Conservation (phyloP, 2,329 filamentous ascomycete genomes). For the Nigrograna mackinnonii region DNA sequence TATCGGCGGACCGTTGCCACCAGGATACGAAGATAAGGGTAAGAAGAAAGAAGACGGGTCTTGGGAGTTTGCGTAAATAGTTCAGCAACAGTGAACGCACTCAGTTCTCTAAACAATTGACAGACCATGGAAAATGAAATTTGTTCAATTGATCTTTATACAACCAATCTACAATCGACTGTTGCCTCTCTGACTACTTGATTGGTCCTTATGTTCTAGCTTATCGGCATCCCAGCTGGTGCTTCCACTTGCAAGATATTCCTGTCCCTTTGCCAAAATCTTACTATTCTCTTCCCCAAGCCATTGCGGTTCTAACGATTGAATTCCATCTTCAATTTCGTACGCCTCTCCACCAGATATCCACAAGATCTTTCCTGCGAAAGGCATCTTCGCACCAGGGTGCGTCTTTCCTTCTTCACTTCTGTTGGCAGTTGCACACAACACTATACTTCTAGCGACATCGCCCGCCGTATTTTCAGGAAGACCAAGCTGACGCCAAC, state of each 20-base stretch:
- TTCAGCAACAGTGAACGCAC: too few species aligned
- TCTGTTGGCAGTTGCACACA: constrained; percentile 21
- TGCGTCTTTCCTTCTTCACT: constrained; percentile 11
- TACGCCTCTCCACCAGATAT: constrained; percentile 22
- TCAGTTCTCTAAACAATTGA: too few species aligned
- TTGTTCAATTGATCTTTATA: too few species aligned
- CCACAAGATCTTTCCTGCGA: constrained; percentile 24
- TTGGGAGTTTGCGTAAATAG: constrained; percentile 24
- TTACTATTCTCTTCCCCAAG: constrained; percentile 23
- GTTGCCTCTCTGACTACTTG: too few species aligned
- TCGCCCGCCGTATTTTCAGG: constrained; percentile 23
- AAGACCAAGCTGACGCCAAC: constrained; percentile 16
- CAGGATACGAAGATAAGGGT: constrained; percentile 29
- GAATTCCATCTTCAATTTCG: constrained; percentile 28
- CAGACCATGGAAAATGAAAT: too few species aligned
- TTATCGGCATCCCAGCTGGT: constrained; percentile 19
- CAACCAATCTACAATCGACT: too few species aligned
- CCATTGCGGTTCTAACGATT: constrained; percentile 24
- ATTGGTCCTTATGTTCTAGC: too few species aligned
- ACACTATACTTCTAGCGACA: constrained; percentile 21
- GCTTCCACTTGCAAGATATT: constrained; percentile 12
- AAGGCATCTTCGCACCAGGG: constrained; percentile 17
- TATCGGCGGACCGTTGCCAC: constrained; percentile 28
- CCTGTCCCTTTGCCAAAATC: constrained; percentile 20
- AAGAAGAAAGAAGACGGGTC: constrained; percentile 21